Percentiles rank a stretch among this genome's conserved stretches.
phyloP scores from a whole-genome alignment of 148 eudicot species.

The Vaccinium vitisidaea region DNA sequence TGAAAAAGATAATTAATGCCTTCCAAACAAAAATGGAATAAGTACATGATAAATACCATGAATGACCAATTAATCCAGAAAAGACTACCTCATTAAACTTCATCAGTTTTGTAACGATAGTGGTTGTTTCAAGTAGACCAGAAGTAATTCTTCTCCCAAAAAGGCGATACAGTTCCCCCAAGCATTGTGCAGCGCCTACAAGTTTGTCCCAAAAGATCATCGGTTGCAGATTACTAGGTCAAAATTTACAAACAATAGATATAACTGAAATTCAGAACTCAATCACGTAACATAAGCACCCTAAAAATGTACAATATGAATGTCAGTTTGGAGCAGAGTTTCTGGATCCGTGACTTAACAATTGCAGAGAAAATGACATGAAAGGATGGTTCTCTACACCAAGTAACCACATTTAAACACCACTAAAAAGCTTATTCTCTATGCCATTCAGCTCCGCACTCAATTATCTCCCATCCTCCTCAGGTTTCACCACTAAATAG shows the following conservation, averaged over 20 bases:
- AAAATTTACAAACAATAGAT: neutral
- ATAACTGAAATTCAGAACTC: neutral
- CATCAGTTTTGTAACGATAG: constrained; percentile 77
- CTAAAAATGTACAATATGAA: neutral
- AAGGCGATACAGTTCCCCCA: constrained; percentile 83
- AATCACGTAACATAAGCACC: constrained; percentile 1
- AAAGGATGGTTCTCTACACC: neutral
- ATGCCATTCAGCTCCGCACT: neutral
- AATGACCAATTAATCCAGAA: neutral
- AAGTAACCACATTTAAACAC: neutral
- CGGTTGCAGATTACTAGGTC: neutral
- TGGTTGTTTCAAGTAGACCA: constrained; percentile 83
- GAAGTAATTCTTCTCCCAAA: constrained; percentile 89
- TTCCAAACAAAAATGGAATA: neutral
- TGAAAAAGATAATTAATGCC: neutral
- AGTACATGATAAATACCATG: neutral
- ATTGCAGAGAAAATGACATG: neutral
- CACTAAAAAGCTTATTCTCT: neutral
- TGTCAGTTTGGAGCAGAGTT: neutral
- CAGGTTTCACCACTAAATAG: neutral
- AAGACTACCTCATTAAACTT: constrained; percentile 75
- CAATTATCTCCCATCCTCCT: neutral
- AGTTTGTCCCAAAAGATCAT: constrained; percentile 19
- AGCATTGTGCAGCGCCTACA: constrained; percentile 94
- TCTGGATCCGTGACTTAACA: neutral